These are phyloP conservation scores for Nicotiana tabacum DNA, from an alignment of 257 asterid species.

Conservation along the genomic window DNA sequence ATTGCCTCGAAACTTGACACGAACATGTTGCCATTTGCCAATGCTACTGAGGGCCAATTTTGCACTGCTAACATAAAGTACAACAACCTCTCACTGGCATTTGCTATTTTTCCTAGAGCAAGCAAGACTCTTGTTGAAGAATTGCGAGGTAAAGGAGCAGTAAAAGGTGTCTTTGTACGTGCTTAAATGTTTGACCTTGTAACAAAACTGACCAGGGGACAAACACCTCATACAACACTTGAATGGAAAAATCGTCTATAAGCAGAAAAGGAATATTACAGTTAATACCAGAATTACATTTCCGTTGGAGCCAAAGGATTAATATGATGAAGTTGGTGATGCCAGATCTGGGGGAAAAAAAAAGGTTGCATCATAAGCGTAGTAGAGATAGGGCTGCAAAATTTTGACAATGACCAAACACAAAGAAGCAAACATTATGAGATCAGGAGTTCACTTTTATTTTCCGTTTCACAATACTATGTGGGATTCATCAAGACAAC, in stretches of 20 bases:
- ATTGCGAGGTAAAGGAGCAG: not conserved
- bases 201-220: not conserved
- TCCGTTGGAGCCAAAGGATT: slow-evolving; percentile 2
- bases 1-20: not conserved
- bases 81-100: not conserved
- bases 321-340: slow-evolving; percentile 3
- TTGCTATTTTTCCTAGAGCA: slow-evolving; percentile 7
- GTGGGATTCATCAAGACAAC: not conserved
- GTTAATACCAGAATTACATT: slow-evolving; percentile 8
- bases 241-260: not conserved
- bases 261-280: not conserved
- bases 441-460: not conserved
- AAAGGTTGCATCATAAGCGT: not conserved
- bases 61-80: not conserved
- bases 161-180: not conserved
- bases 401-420: not conserved
- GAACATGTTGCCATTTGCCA: not conserved
- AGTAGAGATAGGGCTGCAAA: not conserved
- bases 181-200: slow-evolving; percentile 3
- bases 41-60: slow-evolving; percentile 2
- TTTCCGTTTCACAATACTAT: not conserved
- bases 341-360: not conserved
- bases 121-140: not conserved
- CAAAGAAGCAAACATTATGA: not conserved
- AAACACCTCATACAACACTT: slow-evolving; percentile 3